Base-by-base conservation (phyloP, 2,329 filamentous ascomycete species). In the Colletotrichum spinosum region DNA sequence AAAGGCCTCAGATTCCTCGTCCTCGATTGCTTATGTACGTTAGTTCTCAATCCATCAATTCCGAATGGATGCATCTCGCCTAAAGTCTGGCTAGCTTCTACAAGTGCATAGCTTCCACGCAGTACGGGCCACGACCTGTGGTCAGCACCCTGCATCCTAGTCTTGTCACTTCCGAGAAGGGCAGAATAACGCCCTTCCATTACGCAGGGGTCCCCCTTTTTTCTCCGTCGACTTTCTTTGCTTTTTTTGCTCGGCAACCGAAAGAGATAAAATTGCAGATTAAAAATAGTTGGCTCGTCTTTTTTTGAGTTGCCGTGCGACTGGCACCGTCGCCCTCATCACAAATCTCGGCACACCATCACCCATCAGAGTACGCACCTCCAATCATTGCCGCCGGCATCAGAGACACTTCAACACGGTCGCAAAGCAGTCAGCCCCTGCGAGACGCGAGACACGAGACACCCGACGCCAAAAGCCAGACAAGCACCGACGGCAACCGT, bases 131-230 rank as follows among this genome's bases (percentile, higher is more conserved):
- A n/a, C 13, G 55, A 53, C 60, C 42, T 38, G 45, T 56, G 45
- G 45, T 45, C 52, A 12, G 35, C 25, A 39, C n/a, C 48, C 38
- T 34, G 10, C 44, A 49, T 15, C 42, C 49, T 54, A 34, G 49
- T 60, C 13, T 25, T 54, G 42, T 44, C 38, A 13, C 17, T 49
- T n/a, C 33, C 13, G 15, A 15, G 42, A 42, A 44, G 54, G 53
- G 49, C 39, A 6, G 38, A 17, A 50, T 11, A 45, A 15, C 41
- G 17, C n/a, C 34, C 51, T 2, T 48, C 25, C 13, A 54, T 17
- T 13, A 33, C 56, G 52, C 62, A 65, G 41, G 62, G 62, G 25
- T 45, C 62, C 52, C 48, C 62, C 46, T 44, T 51, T 61, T 56
- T 45, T 51, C 34, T 25, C 44, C 48, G 34, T n/a, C 25, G 11